phyloP scores from a whole-genome alignment of 768 basidiomycete species.

The Collybiopsis confluens region DNA sequence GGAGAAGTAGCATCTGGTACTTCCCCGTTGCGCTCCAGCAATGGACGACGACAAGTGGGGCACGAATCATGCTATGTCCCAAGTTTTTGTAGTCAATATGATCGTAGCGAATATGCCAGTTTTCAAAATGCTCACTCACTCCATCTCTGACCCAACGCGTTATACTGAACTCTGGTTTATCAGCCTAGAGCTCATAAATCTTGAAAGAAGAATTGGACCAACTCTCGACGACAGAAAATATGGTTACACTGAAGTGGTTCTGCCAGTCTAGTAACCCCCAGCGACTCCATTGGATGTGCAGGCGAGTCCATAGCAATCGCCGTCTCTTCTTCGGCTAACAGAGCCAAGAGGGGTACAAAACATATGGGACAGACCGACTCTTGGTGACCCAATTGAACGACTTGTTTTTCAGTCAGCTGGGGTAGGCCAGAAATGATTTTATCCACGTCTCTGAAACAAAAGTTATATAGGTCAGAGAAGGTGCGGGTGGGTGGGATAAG shows the following conservation, averaged over 20 bases:
- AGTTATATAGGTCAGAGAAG: not conserved
- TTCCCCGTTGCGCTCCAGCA: constrained; percentile 26
- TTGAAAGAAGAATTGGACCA: constrained; percentile 16
- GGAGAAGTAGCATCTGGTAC: constrained; percentile 10
- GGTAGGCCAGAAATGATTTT: constrained; percentile 45
- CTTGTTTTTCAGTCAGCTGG: constrained; percentile 43
- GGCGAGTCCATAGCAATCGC: constrained; percentile 77
- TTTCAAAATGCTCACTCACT: too few species aligned
- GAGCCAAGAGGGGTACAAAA: constrained; percentile 60
- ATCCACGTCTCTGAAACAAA: constrained; percentile 28
- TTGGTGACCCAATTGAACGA: constrained; percentile 42
- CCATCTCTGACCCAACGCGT: constrained; percentile 58
- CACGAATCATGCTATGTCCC: constrained; percentile 53
- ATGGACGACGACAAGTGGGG: constrained; percentile 55
- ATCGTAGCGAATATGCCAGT: too few species aligned
- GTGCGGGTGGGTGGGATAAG: not conserved
- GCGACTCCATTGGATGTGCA: constrained; percentile 60
- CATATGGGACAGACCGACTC: constrained; percentile 78
- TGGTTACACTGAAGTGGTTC: constrained; percentile 56
- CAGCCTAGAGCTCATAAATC: constrained; percentile 12
- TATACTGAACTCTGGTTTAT: constrained; percentile 39
- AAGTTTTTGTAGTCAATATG: too few species aligned
- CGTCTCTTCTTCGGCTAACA: constrained; percentile 71
- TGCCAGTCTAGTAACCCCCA: constrained; percentile 65
- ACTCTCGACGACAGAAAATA: constrained; percentile 83